These are phyloP conservation scores for Chionographis japonica DNA, from an alignment of 106 monocot genomes.

Conservation along the genomic window DNA sequence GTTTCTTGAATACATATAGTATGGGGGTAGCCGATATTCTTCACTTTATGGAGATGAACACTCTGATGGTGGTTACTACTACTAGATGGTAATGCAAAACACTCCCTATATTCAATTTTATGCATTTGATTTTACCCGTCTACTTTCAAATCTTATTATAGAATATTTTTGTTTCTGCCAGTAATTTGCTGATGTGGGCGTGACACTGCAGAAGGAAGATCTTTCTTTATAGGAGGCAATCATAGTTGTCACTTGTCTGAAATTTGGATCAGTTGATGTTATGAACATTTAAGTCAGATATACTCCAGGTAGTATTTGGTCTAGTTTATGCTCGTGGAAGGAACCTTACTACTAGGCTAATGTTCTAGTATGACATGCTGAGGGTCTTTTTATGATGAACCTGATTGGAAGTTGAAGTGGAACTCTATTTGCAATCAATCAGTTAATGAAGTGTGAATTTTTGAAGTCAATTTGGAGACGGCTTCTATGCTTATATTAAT, in stretches of 20 bases:
- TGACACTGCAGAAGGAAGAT: neutral
- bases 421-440: neutral
- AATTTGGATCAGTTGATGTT: neutral
- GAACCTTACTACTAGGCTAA: neutral
- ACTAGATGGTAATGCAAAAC: constrained; percentile 31
- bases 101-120: neutral
- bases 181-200: neutral
- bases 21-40: constrained; percentile 39
- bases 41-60: constrained; percentile 40
- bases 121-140: neutral
- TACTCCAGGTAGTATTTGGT: neutral
- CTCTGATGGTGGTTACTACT: constrained; percentile 55
- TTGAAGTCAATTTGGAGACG: constrained; percentile 14
- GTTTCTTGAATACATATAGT: constrained; percentile 24
- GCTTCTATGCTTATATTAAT: constrained; percentile 5
- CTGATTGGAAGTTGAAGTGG: neutral
- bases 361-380: neutral
- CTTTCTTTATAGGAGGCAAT: neutral
- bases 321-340: neutral
- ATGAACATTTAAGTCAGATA: neutral
- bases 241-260: neutral
- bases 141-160: neutral
- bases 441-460: neutral
- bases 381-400: neutral
- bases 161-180: neutral